Percentiles rank a stretch among this genome's conserved stretches.
These are phyloP conservation scores for Flaveria linearis DNA, from an alignment of 129 eudicot species.

Conservation along the genomic window DNA sequence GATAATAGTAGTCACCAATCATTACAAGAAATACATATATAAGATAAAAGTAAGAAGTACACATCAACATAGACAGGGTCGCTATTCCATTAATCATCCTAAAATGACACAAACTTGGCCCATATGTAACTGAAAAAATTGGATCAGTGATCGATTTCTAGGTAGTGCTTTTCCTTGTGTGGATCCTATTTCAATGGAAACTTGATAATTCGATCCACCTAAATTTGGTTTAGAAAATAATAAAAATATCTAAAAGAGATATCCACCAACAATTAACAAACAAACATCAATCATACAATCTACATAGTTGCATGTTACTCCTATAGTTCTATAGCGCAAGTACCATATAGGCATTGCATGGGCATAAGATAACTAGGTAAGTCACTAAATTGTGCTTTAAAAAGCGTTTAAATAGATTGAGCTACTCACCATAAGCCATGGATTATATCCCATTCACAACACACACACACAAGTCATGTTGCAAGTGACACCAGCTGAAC, in stretches of 20 bases:
- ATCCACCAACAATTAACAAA: background rate
- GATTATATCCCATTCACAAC: background rate
- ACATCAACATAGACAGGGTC: no score
- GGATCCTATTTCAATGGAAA: no score
- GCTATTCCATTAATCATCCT: no score
- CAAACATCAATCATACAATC: background rate
- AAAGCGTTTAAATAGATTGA: no score
- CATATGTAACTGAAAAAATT: background rate
- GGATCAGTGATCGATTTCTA: no score
- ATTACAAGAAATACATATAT: background rate
- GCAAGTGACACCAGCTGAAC: background rate
- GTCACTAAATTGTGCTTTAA: background rate
- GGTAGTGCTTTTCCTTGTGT: no score
- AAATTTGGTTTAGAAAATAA: background rate
- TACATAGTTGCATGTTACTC: background rate
- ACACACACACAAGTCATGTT: background rate
- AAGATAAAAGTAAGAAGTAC: no score
- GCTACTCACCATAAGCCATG: conserved; percentile 3
- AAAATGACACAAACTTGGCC: background rate
- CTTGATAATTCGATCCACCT: no score
- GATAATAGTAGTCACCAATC: no score
- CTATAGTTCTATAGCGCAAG: background rate
- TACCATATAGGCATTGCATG: background rate
- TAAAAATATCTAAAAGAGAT: background rate
- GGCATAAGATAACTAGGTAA: background rate